phyloP scores from a whole-genome alignment of 2,329 filamentous ascomycete genomes.

The Gremmenia infestans region DNA sequence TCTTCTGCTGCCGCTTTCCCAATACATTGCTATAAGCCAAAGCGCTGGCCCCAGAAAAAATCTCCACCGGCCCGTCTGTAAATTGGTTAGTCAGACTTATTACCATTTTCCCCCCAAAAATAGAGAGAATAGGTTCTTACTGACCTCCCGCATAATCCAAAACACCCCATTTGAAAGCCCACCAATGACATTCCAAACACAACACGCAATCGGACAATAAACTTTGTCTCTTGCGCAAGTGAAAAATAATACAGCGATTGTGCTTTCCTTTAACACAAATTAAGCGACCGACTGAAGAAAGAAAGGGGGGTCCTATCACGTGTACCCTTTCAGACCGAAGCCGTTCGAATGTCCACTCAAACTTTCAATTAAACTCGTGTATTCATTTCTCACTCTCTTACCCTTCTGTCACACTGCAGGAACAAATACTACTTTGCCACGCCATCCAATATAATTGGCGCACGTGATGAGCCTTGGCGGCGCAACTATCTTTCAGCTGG shows the following conservation, averaged over 20 bases:
- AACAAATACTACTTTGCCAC: not conserved
- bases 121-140: not conserved
- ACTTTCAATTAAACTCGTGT: too few relatives aligned
- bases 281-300: too few relatives aligned
- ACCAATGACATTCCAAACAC: constrained; percentile 93
- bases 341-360: too few relatives aligned
- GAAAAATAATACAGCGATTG: too few relatives aligned
- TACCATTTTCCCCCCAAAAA: not conserved
- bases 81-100: not conserved
- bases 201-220: constrained; percentile 94
- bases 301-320: too few relatives aligned
- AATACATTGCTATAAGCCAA: constrained; percentile 94
- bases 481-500: too few relatives aligned
- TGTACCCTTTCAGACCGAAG: too few relatives aligned
- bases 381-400: not conserved
- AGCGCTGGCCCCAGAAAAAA: constrained; percentile 85
- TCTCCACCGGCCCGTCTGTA: constrained; percentile 76
- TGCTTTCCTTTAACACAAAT: too few relatives aligned
- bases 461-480: not conserved
- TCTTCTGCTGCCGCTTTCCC: constrained; percentile 92
- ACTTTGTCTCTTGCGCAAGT: constrained; percentile 40
- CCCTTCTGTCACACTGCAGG: not conserved
- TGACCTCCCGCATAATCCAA: constrained; percentile 87
- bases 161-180: constrained; percentile 84
- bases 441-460: not conserved